Evolutionary conservation across 805 yeast species (phyloP).

Genomic region (Lachancea sp.): DNA sequence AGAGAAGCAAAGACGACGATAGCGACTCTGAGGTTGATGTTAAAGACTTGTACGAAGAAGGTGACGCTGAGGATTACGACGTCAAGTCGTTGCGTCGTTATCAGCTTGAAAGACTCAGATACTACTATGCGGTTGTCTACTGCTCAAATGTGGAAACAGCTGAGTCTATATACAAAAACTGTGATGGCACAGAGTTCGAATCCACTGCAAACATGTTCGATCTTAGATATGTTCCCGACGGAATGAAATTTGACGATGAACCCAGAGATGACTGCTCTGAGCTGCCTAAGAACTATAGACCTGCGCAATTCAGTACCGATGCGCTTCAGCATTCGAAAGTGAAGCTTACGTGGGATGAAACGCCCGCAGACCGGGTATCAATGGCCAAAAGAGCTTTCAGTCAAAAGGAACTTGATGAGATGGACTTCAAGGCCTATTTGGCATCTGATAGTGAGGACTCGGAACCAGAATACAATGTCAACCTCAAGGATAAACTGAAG

Average conservation of each 20-base stretch:
- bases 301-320: constrained; percentile 78
- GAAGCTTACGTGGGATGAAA: constrained; percentile 96
- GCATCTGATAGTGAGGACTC: constrained; percentile 68
- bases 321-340: constrained; percentile 96
- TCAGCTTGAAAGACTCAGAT: constrained; percentile 86
- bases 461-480: constrained; percentile 37
- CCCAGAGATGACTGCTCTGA: constrained; percentile 68
- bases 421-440: constrained; percentile 87
- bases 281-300: constrained; percentile 74
- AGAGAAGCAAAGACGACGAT: constrained; percentile 36
- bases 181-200: constrained; percentile 95
- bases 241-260: constrained; percentile 74
- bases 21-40: constrained; percentile 54
- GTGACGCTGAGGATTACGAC: constrained; percentile 81
- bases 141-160: constrained; percentile 76
- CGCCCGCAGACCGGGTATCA: constrained; percentile 81
- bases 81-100: constrained; percentile 78
- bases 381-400: constrained; percentile 76
- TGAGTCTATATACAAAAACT: constrained; percentile 66
- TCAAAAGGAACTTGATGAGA: constrained; percentile 80
- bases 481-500: constrained; percentile 53
- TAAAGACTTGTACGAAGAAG: constrained; percentile 70
- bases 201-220: constrained; percentile 93
- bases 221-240: constrained; percentile 87
- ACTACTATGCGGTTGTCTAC: constrained; percentile 83